A percentile compares a stretch with the other conserved stretches of the same genome.
Evolutionary conservation across 116 monocot species (phyloP).

Genomic region (Phalaenopsis hybrid): DNA sequence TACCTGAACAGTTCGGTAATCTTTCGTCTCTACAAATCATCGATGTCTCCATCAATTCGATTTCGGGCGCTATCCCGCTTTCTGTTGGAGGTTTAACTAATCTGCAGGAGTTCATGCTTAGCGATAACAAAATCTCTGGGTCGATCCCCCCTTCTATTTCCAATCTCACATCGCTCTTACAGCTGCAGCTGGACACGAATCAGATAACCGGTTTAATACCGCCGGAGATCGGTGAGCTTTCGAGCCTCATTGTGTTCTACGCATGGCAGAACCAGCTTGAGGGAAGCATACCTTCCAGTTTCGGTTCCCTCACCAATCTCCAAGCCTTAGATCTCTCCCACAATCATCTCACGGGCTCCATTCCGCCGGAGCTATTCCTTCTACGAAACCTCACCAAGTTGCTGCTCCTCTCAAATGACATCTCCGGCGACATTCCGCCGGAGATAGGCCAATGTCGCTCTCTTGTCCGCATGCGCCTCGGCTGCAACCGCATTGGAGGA

Average conservation of each 20-base stretch:
- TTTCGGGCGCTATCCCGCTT: constrained; percentile 69
- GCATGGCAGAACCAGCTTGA: constrained; percentile 91
- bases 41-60: constrained; percentile 89
- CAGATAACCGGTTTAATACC: constrained; percentile 76
- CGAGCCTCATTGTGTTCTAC: constrained; percentile 46
- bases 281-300: constrained; percentile 58
- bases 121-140: constrained; percentile 86
- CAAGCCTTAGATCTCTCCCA: constrained; percentile 74
- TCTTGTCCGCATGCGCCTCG: constrained; percentile 66
- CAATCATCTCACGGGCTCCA: constrained; percentile 71
- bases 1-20: constrained; percentile 64
- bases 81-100: constrained; percentile 39
- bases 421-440: constrained; percentile 68
- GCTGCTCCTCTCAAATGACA: constrained; percentile 66
- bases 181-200: constrained; percentile 89
- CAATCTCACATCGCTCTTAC: constrained; percentile 46
- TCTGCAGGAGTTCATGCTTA: constrained; percentile 78
- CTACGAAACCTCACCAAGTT: constrained; percentile 77
- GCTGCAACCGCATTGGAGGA: constrained; percentile 53
- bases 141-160: constrained; percentile 56
- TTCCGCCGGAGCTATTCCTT: constrained; percentile 71
- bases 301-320: constrained; percentile 46
- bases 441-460: constrained; percentile 65
- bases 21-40: constrained; percentile 51
- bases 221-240: constrained; percentile 48